These are phyloP conservation scores for Aspergillus sparsus DNA, from an alignment of 495 filamentous ascomycete genomes.

Conservation along the genomic window DNA sequence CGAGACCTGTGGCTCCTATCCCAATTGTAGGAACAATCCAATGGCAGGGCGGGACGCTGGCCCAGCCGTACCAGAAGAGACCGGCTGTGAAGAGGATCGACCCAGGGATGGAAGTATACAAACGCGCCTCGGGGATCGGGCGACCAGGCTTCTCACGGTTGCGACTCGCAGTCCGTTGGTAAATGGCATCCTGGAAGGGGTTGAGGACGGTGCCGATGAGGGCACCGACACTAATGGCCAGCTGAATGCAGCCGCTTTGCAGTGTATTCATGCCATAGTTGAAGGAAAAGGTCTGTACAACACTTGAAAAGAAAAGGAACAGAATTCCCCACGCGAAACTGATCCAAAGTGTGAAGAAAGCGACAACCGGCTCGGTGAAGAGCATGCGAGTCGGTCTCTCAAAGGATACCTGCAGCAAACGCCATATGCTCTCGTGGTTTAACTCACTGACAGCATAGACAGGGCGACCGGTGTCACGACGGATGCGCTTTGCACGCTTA, in stretches of 20 bases:
- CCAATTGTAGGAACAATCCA: slow-evolving; percentile 47
- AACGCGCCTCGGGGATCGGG: slow-evolving; percentile 42
- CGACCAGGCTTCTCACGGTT: slow-evolving; percentile 34
- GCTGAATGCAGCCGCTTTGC: slow-evolving; percentile 40
- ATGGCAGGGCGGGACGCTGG: slow-evolving; percentile 32
- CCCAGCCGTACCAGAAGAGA: slow-evolving; percentile 49
- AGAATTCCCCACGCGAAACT: slow-evolving; percentile 56
- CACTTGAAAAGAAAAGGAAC: slow-evolving; percentile 48
- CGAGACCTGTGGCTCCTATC: slow-evolving; percentile 37
- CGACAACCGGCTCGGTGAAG: slow-evolving; percentile 54
- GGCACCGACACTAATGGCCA: slow-evolving; percentile 46
- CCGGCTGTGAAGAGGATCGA: slow-evolving; percentile 43
- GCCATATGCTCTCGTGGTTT: slow-evolving; percentile 25
- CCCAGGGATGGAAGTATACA: slow-evolving; percentile 45
- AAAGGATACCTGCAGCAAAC: slow-evolving; percentile 38
- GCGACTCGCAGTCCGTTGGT: slow-evolving; percentile 31
- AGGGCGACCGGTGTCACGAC: slow-evolving; percentile 56
- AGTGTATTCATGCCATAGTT: slow-evolving; percentile 42
- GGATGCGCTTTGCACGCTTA: slow-evolving; percentile 61
- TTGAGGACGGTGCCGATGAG: slow-evolving; percentile 45
- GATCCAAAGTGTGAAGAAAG: slow-evolving; percentile 53
- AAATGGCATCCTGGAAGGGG: slow-evolving; percentile 42
- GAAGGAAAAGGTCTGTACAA: slow-evolving; percentile 39
- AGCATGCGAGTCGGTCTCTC: slow-evolving; percentile 52
- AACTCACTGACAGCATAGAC: slow-evolving; percentile 42